Conservation (phyloP, 306 rosid species). For the Inga leiocalycina region DNA sequence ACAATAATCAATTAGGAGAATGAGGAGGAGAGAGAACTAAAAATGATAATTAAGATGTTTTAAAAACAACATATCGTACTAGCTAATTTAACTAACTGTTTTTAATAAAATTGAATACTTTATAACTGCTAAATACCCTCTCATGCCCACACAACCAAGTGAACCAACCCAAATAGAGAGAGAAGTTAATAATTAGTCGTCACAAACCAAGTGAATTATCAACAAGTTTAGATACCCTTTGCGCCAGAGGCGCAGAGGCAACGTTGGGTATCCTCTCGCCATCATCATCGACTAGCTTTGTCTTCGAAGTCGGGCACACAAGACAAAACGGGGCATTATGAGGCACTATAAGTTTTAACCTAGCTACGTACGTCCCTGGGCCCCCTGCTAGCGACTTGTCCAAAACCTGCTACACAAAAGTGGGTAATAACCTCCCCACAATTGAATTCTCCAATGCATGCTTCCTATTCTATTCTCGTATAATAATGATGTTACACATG, state of each 20-base stretch:
- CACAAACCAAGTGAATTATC: neutral
- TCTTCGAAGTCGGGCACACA: neutral
- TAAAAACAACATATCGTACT: no score
- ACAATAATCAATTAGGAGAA: no score
- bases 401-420: conserved; percentile 12
- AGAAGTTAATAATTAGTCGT: no score
- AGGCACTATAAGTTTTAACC: neutral
- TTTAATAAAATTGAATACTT: no score
- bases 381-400: conserved; percentile 23
- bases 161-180: neutral
- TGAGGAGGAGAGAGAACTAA: no score
- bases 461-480: conserved; percentile 26
- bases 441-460: neutral
- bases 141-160: no score
- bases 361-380: neutral
- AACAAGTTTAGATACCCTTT: neutral
- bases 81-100: no score
- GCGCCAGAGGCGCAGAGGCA: neutral
- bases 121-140: no score
- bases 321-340: conserved; percentile 1
- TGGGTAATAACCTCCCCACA: neutral
- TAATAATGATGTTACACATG: conserved; percentile 24
- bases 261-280: neutral
- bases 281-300: neutral
- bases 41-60: no score